Conservation (phyloP, 257 asterid genomes). For the Solanum tarijense region DNA sequence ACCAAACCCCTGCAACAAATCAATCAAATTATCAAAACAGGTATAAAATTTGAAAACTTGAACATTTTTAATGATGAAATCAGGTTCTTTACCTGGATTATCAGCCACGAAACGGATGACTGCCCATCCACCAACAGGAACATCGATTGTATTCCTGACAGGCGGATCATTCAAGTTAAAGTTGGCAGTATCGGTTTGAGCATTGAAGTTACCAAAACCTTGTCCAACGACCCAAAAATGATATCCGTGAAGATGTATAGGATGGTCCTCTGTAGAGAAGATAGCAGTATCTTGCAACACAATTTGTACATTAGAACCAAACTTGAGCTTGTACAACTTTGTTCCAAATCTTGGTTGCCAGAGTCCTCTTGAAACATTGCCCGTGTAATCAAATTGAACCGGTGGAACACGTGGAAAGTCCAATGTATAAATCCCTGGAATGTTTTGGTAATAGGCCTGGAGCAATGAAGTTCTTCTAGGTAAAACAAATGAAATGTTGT, state of each 20-base stretch:
- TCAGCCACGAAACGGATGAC: conserved; percentile 58
- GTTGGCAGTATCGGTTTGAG: conserved; percentile 24
- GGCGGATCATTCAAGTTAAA: conserved; percentile 60
- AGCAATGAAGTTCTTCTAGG: conserved; percentile 35
- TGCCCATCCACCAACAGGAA: conserved; percentile 67
- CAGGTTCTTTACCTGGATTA: conserved; percentile 43
- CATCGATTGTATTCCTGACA: conserved; percentile 51
- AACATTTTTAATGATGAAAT: background rate
- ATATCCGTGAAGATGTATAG: conserved; percentile 61
- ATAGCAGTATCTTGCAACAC: conserved; percentile 61
- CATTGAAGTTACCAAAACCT: conserved; percentile 50
- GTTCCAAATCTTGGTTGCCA: conserved; percentile 46
- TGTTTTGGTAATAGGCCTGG: conserved; percentile 43
- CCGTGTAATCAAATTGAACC: conserved; percentile 42
- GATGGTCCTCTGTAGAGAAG: conserved; percentile 51
- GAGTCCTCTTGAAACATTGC: conserved; percentile 42
- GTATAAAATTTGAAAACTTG: background rate
- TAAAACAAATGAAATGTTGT: conserved; percentile 36
- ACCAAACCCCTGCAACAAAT: conserved; percentile 45
- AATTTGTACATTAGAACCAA: conserved; percentile 43
- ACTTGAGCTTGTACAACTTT: conserved; percentile 32
- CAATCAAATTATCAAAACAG: background rate
- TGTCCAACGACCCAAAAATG: conserved; percentile 54
- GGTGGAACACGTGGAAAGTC: conserved; percentile 56
- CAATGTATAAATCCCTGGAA: conserved; percentile 34